Evolutionary conservation across 805 yeast species (phyloP), one percentile per base, ranked within the genome.

Genomic region (Debaryomyces maramus): DNA sequence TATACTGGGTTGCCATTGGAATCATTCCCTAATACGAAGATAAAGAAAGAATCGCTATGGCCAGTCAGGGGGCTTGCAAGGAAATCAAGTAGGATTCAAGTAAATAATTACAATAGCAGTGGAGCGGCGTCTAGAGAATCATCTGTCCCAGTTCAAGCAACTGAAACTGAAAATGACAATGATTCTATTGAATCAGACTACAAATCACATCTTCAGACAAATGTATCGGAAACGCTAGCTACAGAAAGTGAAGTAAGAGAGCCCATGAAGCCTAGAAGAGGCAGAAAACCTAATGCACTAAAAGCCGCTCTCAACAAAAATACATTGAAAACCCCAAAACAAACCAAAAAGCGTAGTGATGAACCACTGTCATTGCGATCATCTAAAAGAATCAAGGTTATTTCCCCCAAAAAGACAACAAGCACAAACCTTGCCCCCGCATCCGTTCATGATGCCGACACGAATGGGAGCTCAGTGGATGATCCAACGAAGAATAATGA

Each of bases 1-100:
- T 78, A 79, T 27, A 83, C 91, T 0, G 96, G 97, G 2, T 69
- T 80, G 29, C 84, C 93, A 3, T 61, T 88, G 39, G 87, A 80
- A 47, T 71, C 77, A n/a, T 71, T 73, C 5, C 96, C 96, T 6
- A 76, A 79, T 13, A 60, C 69, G 3, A 82, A 77, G 51, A 64
- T 77, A 26, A 78, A 74, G 52, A 78, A 73, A 46, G 85, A 79
- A 33, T 67, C 80, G 13, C 58, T 74, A 34, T 74, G 84, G 79
- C 73, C 79, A 19, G 50, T 58, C 41, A 67, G 65, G 38, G 50
- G 45, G 9, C 6, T 13, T 5, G 34, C 39, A 19, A 51, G 28
- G 46, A 44, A 34, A 20, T 34, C n/a, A 51, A 45, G 30, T 28
- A 21, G 39, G 16, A 11, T 22, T 16, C 15, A 32, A 27, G 20